phyloP scores from a whole-genome alignment of 164 flowering plant species.

The Liriodendron chinense region DNA sequence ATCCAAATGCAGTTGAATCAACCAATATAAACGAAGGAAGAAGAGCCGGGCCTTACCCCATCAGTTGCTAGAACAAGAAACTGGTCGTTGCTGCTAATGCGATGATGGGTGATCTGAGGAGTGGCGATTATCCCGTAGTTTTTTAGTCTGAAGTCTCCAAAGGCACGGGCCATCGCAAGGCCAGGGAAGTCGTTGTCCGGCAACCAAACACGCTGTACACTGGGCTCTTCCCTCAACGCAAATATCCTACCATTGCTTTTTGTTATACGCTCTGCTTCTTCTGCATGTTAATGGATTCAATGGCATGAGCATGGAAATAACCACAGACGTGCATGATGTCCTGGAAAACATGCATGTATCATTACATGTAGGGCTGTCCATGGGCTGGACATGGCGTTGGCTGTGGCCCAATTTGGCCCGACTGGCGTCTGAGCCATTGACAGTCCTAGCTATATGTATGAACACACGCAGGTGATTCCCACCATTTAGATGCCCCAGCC shows the following conservation, averaged over 20 bases:
- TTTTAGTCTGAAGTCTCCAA: slow-evolving; percentile 75
- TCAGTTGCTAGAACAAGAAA: slow-evolving; percentile 79
- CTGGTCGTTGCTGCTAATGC: slow-evolving; percentile 43
- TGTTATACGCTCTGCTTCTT: slow-evolving; percentile 75
- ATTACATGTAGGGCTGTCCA: too few species aligned
- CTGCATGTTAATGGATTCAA: slow-evolving; percentile 30
- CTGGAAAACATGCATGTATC: too few species aligned
- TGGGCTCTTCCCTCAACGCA: slow-evolving; percentile 54
- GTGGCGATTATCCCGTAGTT: slow-evolving; percentile 57
- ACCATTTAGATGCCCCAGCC: too few species aligned
- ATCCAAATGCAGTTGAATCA: not conserved
- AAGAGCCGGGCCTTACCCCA: slow-evolving; percentile 45
- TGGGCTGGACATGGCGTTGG: too few species aligned
- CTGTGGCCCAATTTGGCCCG: too few species aligned
- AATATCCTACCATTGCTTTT: slow-evolving; percentile 58
- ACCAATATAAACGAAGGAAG: not conserved
- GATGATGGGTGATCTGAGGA: slow-evolving; percentile 56
- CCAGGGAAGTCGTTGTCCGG: slow-evolving; percentile 68
- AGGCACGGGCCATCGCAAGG: slow-evolving; percentile 79
- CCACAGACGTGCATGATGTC: too few species aligned
- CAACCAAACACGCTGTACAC: slow-evolving; percentile 73
- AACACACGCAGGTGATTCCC: too few species aligned
- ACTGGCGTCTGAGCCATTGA: too few species aligned
- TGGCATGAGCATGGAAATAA: not conserved
- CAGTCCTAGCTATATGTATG: too few species aligned